Conservation (phyloP, 1,139 yeast genomes). For the Diutina ranongensis region DNA sequence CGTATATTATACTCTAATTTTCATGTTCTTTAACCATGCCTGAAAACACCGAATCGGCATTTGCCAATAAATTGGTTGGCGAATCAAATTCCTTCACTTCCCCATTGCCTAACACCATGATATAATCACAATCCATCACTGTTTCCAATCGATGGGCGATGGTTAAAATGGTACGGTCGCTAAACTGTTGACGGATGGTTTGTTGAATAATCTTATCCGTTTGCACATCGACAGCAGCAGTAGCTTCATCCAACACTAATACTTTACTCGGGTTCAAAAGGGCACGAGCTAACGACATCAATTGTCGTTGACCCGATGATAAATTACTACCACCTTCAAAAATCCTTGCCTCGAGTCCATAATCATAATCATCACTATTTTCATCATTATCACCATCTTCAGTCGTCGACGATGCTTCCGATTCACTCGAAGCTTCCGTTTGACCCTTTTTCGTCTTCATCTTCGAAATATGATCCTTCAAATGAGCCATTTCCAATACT, state of each 20-base stretch:
- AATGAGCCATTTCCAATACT: conserved; percentile 40
- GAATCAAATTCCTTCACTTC: conserved; percentile 57
- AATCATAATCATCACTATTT: not conserved
- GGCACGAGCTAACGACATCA: conserved; percentile 68
- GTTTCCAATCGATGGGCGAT: conserved; percentile 82
- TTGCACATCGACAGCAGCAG: conserved; percentile 75
- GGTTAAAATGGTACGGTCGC: conserved; percentile 58
- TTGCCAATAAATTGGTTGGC: conserved; percentile 37
- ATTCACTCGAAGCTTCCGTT: not conserved
- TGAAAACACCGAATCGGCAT: conserved; percentile 37
- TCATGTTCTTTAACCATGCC: conserved; percentile 3
- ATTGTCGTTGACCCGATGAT: conserved; percentile 70
- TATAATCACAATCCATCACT: conserved; percentile 66
- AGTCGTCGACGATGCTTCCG: not conserved
- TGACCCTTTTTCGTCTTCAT: conserved; percentile 15
- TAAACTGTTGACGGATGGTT: conserved; percentile 55
- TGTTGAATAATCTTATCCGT: conserved; percentile 68
- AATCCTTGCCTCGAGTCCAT: conserved; percentile 29
- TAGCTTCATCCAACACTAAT: conserved; percentile 70
- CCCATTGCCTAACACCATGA: conserved; percentile 61
- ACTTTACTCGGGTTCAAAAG: conserved; percentile 47
- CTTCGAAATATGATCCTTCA: conserved; percentile 30
- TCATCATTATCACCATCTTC: not conserved
- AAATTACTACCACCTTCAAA: conserved; percentile 64
- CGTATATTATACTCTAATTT: too few relatives aligned